A percentile compares a stretch with the other conserved stretches of the same genome.
Conservation (phyloP, 2,329 filamentous ascomycete genomes). For the Alternaria ethzedia region DNA sequence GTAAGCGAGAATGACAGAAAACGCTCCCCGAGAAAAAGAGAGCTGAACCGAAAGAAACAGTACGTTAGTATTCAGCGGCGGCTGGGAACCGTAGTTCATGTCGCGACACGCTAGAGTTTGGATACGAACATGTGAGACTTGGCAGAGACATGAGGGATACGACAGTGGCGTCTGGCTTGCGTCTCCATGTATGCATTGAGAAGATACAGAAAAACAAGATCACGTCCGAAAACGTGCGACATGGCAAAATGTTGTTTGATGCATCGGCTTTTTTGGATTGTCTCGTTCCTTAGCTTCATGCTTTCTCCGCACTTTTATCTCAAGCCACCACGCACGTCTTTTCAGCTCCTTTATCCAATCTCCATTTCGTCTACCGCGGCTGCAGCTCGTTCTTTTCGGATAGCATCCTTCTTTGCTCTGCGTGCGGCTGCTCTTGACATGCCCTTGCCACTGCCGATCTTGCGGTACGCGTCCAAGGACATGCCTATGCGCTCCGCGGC, state of each 20-base stretch:
- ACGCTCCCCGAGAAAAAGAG: background rate
- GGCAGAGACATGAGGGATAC: background rate
- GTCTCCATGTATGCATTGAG: no score
- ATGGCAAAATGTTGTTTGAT: background rate
- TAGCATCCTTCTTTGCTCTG: constrained; percentile 6
- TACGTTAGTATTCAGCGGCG: background rate
- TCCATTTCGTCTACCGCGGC: constrained; percentile 12
- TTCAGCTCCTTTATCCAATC: constrained; percentile 6
- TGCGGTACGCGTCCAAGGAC: constrained; percentile 15
- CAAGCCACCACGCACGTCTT: background rate
- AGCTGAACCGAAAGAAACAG: background rate
- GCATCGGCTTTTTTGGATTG: background rate
- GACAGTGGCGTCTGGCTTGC: background rate
- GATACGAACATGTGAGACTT: background rate
- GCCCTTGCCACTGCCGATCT: constrained; percentile 8
- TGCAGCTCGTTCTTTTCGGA: constrained; percentile 1
- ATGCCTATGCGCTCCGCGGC: constrained; percentile 25
- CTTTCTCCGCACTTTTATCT: background rate
- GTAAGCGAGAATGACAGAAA: background rate
- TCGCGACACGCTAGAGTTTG: no score
- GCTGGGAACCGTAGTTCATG: no score
- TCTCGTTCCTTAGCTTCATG: background rate
- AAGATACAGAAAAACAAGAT: background rate
- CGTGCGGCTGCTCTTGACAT: constrained; percentile 4
- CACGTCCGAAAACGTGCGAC: background rate